These are phyloP conservation scores for Nannochloropsis salina DNA, from an alignment of 108 stramenopile species.

Conservation along the genomic window DNA sequence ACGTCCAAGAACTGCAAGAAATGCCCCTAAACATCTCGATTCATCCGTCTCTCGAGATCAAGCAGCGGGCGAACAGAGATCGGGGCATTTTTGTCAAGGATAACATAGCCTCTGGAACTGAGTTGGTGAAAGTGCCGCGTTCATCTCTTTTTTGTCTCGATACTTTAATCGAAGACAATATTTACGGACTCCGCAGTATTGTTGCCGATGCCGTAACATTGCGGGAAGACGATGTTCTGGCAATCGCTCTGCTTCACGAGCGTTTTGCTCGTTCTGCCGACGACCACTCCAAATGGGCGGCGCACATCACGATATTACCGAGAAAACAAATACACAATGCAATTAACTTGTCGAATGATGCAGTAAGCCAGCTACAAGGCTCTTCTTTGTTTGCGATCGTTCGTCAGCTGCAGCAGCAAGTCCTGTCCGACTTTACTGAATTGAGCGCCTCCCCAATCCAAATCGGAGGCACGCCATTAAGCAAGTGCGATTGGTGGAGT, in stretches of 20 bases:
- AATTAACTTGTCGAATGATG: not conserved
- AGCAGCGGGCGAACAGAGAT: not conserved
- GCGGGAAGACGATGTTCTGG: not conserved
- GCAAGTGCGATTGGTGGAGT: not conserved
- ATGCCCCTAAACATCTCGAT: not conserved
- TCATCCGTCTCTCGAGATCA: not conserved
- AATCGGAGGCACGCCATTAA: not conserved
- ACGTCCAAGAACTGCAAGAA: not conserved
- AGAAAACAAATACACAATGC: not conserved
- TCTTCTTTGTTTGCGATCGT: not conserved
- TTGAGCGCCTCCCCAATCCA: not conserved
- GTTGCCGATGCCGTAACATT: not conserved
- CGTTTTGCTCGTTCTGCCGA: not conserved
- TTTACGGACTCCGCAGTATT: not conserved
- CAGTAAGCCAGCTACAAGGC: not conserved
- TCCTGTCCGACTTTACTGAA: not conserved
- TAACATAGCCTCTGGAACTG: not conserved
- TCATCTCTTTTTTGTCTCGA: not conserved
- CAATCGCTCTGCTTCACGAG: conserved; percentile 16
- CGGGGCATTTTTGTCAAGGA: not conserved
- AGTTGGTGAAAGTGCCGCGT: not conserved
- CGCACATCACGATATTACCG: not conserved
- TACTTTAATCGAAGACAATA: not conserved
- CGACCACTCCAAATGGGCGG: not conserved
- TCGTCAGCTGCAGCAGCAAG: not conserved